phyloP scores from a whole-genome alignment of 768 basidiomycete species.

The Sarcodon aspratus region DNA sequence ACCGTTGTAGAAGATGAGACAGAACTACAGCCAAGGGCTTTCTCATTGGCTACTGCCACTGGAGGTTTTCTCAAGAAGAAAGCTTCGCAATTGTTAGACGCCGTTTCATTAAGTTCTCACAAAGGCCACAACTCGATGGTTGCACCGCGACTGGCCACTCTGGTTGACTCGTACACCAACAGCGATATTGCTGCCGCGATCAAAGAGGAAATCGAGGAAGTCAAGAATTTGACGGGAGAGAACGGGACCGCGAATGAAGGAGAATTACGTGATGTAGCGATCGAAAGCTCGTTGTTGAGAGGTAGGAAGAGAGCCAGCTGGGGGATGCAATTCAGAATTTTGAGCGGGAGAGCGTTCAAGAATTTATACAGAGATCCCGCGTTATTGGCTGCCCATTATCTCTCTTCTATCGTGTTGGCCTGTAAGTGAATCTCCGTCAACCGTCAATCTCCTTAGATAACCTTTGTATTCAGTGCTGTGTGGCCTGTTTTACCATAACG shows the following conservation, averaged over 20 bases:
- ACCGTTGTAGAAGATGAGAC: constrained; percentile 31
- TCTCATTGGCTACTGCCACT: constrained; percentile 30
- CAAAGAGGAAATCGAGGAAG: constrained; percentile 43
- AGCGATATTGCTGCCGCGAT: constrained; percentile 60
- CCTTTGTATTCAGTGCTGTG: constrained; percentile 54
- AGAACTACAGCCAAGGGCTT: constrained; percentile 37
- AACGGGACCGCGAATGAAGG: constrained; percentile 18
- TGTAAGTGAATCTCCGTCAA: constrained; percentile 33
- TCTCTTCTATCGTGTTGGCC: constrained; percentile 74
- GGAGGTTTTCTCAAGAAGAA: constrained; percentile 50
- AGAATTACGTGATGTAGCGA: constrained; percentile 53
- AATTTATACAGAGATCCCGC: constrained; percentile 95
- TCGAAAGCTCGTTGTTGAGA: constrained; percentile 56
- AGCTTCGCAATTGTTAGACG: constrained; percentile 62
- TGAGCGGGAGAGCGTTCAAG: constrained; percentile 96
- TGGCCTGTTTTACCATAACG: constrained; percentile 86
- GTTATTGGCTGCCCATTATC: constrained; percentile 82
- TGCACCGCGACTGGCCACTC: constrained; percentile 47
- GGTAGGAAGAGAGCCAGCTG: constrained; percentile 76
- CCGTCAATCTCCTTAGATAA: constrained; percentile 1
- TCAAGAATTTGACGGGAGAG: constrained; percentile 14
- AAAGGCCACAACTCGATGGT: constrained; percentile 23
- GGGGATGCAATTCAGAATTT: constrained; percentile 84
- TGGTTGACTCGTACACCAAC: constrained; percentile 62
- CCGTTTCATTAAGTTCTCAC: constrained; percentile 29